Evolutionary conservation across 1,139 yeast species (phyloP).

Genomic region (Lodderomyces elongisporus): DNA sequence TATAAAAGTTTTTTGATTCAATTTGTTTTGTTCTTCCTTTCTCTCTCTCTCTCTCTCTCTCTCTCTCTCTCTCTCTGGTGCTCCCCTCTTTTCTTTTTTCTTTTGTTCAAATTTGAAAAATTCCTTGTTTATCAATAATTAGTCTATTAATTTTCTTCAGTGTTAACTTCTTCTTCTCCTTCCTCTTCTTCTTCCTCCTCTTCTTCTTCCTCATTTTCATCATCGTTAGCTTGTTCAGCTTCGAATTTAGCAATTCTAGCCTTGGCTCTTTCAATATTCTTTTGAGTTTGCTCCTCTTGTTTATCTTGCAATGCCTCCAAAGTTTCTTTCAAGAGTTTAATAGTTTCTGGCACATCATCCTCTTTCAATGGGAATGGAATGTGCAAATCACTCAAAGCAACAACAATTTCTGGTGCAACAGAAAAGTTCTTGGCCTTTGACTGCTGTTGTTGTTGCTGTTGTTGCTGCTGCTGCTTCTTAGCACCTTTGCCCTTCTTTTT

Average conservation of each 20-base stretch:
- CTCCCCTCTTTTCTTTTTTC: too few species aligned
- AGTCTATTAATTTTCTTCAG: background rate
- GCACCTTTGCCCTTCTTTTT: constrained; percentile 35
- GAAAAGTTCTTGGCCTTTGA: constrained; percentile 51
- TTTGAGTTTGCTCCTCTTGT: constrained; percentile 79
- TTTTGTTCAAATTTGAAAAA: constrained; percentile 1
- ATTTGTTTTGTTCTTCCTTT: background rate
- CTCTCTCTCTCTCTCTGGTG: background rate
- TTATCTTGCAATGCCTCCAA: constrained; percentile 63
- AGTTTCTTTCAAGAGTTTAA: constrained; percentile 69
- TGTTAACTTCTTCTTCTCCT: constrained; percentile 7
- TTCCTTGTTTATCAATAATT: too few species aligned
- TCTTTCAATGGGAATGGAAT: constrained; percentile 75
- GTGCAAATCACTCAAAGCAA: constrained; percentile 70
- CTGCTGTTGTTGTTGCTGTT: too few species aligned
- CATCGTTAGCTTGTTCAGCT: constrained; percentile 32
- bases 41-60: background rate
- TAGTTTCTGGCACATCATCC: constrained; percentile 66
- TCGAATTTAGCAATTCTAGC: constrained; percentile 67
- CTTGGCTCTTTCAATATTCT: constrained; percentile 70
- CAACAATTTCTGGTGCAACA: constrained; percentile 77
- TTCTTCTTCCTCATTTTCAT: constrained; percentile 19
- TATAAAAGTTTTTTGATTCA: too few species aligned
- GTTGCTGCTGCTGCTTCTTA: constrained; percentile 25
- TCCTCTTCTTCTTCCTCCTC: constrained; percentile 30